Evolutionary conservation across 495 filamentous ascomycete species (phyloP), one percentile per base, ranked within the genome.

Genomic region (Elaphomyces granulatus): DNA sequence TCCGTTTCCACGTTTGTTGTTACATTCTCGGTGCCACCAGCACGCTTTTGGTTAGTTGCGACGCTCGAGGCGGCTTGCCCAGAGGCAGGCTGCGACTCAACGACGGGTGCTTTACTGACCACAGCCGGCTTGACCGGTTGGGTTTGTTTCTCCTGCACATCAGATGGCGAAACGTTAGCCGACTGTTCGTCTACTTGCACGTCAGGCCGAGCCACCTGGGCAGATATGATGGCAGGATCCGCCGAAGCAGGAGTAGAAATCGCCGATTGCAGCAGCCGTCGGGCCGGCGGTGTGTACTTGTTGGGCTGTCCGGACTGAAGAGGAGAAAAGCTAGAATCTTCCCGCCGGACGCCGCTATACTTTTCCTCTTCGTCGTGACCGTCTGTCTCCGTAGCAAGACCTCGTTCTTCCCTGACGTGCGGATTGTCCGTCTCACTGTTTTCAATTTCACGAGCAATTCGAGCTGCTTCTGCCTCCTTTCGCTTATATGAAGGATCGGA

Each of bases 311-410:
- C 63, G 47, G 71, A 67, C 17, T 74, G 52, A 31, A 87, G 62
- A 7, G 81, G 73, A n/a, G 79, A 75, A 50, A 83, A 83, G 16
- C 74, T 70, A 47, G 60, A 56, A 20, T 74, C 71, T 36, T 77
- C 72, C 37, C 90, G 78, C 30, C 75, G 80, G 15, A 99, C 90
- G 52, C 87, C 87, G 55, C 87, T 94, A 56, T 94, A 96, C 53
- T 90, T 95, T 44, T 87, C 85, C 58, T 88, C 83, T 55, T 88
- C 83, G 52, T 99, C 90, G 56, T 92, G 83, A 15, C 71, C 78
- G 43, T 74, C 70, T 44, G 83, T 79, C 8, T 60, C 62, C 39
- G 70, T 66, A 18, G 71, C 70, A 48, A 79, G 68, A n/a, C 84
- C 77, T 52, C 86, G 73, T 64, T 96, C 88, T 54, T 96, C 88